Base-by-base conservation (phyloP, 768 basidiomycete genomes). In the Albatrellus ellisii region DNA sequence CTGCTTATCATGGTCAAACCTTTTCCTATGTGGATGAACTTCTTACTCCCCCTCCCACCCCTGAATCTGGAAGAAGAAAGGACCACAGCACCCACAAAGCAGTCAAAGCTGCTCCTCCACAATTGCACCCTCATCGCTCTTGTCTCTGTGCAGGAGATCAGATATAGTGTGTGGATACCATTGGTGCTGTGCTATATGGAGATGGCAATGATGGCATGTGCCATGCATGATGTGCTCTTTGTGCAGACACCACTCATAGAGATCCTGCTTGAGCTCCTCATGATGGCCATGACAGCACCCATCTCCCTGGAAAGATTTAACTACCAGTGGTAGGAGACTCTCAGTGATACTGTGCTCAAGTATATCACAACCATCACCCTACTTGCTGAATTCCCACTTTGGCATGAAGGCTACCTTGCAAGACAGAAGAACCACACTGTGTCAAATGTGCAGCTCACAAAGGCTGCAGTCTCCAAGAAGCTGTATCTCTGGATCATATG, bases 391-490 rank as follows among this genome's bases (percentile, higher is more conserved):
- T 71, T 79, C 52, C 82, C 79, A 0, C 51, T 71, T n/a, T 87
- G 82, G 84, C 84, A 79, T 43, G 84, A 87, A 50, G 83, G 82
- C 9, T 86, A 84, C 50, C 60, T 86, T 11, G 71, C 72, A 2
- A 65, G 62, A 46, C 73, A 72, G 53, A 86, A 85, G 56, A 82
- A 86, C 50, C 83, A 84, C 42, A 64, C 68, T 0, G 83, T 86
- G 4, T 72, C 81, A 0, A 87, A 87, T 53, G 70, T 68, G 0
- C 63, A 67, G 17, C 68, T 86, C 9, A 80, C 83, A 0, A 82
- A 79, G 51, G 74, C 72, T 48, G 73, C 79, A 24, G 56, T 82
- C 2, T 52, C 53, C 20, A 63, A 59, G 41, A 52, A 59, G 3
- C 44, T 86, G 10, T 79, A 74, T 53, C 62, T 62, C 22, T 87